phyloP scores from a whole-genome alignment of 768 basidiomycete species.

The Trametes cubensis region DNA sequence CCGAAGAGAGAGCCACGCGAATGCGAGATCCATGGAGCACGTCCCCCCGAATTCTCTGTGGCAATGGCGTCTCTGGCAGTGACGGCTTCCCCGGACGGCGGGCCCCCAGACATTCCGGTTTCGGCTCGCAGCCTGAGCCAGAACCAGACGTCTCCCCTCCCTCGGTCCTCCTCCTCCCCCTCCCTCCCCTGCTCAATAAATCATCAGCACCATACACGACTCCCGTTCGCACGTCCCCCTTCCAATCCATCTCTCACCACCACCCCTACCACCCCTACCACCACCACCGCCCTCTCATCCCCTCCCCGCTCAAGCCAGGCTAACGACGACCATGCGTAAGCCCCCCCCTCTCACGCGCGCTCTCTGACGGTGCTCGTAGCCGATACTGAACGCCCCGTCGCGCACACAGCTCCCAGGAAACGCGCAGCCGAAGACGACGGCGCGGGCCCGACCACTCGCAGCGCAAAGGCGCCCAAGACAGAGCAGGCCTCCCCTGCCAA shows the following conservation, averaged over 20 bases:
- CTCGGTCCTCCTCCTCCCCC: neutral
- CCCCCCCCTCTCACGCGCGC: neutral
- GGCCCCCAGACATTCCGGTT: neutral
- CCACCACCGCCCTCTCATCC: neutral
- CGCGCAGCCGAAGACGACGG: constrained; percentile 32
- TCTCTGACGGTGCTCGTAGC: neutral
- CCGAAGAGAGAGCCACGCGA: too few species aligned
- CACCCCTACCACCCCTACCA: neutral
- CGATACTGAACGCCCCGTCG: neutral
- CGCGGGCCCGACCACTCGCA: constrained; percentile 34
- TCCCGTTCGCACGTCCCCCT: constrained; percentile 6
- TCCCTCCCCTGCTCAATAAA: constrained; percentile 9
- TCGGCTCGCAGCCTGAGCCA: neutral
- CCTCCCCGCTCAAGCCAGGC: neutral
- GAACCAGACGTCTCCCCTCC: neutral
- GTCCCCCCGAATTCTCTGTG: too few species aligned
- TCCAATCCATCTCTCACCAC: neutral
- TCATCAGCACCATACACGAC: neutral
- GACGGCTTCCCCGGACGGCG: too few species aligned
- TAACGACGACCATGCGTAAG: constrained; percentile 16
- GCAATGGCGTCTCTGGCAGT: too few species aligned
- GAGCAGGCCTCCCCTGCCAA: constrained; percentile 35
- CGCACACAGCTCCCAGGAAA: constrained; percentile 28
- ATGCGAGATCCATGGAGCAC: neutral
- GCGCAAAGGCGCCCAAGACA: constrained; percentile 47